Percentiles rank a stretch among this genome's conserved stretches.
Evolutionary conservation across 1,284 basidiomycete genomes (phyloP).

Genomic region (Melampsora americana): DNA sequence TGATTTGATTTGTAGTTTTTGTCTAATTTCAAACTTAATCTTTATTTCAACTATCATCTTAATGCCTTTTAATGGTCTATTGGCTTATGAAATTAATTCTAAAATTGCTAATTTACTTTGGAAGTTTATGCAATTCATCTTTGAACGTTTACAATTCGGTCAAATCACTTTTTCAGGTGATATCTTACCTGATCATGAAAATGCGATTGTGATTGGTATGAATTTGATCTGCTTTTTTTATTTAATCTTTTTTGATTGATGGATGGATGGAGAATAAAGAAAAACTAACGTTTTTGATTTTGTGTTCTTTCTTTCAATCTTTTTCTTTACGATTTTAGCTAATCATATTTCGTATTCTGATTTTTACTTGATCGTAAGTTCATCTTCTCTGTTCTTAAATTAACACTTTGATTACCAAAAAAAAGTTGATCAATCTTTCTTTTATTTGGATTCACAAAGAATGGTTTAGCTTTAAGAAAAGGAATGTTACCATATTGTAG

Average conservation of each 20-base stretch:
- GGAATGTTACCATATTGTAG: slow-evolving; percentile 35
- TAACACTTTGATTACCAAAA: too few species aligned
- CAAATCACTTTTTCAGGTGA: slow-evolving; percentile 40
- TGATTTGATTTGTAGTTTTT: not conserved
- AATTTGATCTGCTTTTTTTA: not conserved
- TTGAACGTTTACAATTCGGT: slow-evolving; percentile 24
- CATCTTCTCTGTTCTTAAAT: not conserved
- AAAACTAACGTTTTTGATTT: not conserved
- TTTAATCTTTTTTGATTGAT: not conserved
- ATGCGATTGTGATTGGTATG: slow-evolving; percentile 34
- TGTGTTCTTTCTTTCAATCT: too few species aligned
- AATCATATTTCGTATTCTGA: slow-evolving; percentile 39
- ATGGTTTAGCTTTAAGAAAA: slow-evolving; percentile 35
- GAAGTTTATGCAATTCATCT: slow-evolving; percentile 38
- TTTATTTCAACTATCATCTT: slow-evolving; percentile 23
- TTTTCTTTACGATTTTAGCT: too few species aligned
- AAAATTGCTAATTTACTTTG: slow-evolving; percentile 33
- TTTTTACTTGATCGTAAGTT: slow-evolving; percentile 39
- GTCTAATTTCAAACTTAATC: slow-evolving; percentile 21
- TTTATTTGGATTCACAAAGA: not conserved
- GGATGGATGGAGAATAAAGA: not conserved
- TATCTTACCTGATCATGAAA: slow-evolving; percentile 29
- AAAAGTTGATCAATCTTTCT: not conserved
- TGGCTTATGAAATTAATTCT: slow-evolving; percentile 33
- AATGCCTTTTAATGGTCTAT: slow-evolving; percentile 29